phyloP scores from a whole-genome alignment of 768 basidiomycete species.

The Russula sp. region DNA sequence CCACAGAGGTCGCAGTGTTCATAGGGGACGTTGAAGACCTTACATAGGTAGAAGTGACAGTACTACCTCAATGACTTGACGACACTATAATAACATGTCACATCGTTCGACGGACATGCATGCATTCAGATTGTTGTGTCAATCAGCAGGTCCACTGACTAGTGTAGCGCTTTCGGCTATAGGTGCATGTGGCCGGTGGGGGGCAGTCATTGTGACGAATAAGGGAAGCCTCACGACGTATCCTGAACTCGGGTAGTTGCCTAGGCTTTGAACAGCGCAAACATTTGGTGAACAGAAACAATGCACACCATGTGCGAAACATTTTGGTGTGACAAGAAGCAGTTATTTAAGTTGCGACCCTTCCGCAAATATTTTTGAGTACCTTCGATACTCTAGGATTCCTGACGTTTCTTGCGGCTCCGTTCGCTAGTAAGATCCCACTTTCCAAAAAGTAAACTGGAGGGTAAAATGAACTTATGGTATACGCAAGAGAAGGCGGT shows the following conservation, averaged over 20 bases:
- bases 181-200: too few relatives aligned
- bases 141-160: too few relatives aligned
- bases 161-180: too few relatives aligned
- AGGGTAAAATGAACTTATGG: slow-evolving; percentile 26
- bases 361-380: neutral
- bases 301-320: neutral
- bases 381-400: neutral
- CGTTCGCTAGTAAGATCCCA: slow-evolving; percentile 22
- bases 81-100: neutral
- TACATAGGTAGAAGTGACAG: neutral
- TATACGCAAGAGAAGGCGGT: neutral
- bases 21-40: too few relatives aligned
- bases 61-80: neutral
- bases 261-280: neutral
- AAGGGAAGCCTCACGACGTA: neutral
- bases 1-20: neutral
- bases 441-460: slow-evolving; percentile 31
- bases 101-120: neutral
- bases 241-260: neutral
- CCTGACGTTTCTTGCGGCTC: slow-evolving; percentile 1
- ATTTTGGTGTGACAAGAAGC: neutral
- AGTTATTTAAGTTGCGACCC: neutral
- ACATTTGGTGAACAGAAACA: neutral
- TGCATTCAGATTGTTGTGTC: neutral
- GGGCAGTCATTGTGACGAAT: too few relatives aligned